Evolutionary conservation across 495 filamentous ascomycete species (phyloP).

Genomic region (Aeminium ludgeri): DNA sequence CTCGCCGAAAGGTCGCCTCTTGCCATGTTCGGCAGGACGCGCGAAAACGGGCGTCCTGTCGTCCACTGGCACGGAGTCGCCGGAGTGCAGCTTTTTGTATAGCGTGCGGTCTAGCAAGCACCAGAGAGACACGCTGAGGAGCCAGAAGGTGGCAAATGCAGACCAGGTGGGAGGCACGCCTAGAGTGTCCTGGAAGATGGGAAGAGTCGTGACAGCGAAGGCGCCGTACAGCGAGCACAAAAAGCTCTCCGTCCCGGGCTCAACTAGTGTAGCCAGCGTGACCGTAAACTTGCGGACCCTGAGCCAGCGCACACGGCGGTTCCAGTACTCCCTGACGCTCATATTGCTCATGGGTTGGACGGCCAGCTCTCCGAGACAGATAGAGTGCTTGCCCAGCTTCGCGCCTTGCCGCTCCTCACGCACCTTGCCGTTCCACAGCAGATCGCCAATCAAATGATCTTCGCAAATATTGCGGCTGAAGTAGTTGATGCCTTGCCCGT

Average conservation of each 20-base stretch:
- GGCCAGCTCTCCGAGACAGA: slow-evolving; percentile 71
- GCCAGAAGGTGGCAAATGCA: slow-evolving; percentile 48
- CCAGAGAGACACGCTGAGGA: slow-evolving; percentile 51
- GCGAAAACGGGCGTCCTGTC: slow-evolving; percentile 50
- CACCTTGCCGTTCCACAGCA: slow-evolving; percentile 56
- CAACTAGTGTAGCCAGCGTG: slow-evolving; percentile 72
- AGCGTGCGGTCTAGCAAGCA: slow-evolving; percentile 54
- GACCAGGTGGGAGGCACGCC: slow-evolving; percentile 51
- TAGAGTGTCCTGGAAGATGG: slow-evolving; percentile 37
- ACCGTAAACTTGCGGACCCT: slow-evolving; percentile 92
- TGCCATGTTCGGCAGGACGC: slow-evolving; percentile 25
- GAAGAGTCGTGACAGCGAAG: slow-evolving; percentile 58
- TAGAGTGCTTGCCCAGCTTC: slow-evolving; percentile 51
- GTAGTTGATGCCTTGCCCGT: slow-evolving; percentile 57
- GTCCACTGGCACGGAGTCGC: slow-evolving; percentile 51
- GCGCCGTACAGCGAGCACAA: slow-evolving; percentile 65
- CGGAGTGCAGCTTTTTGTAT: slow-evolving; percentile 56
- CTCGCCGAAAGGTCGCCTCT: slow-evolving; percentile 34
- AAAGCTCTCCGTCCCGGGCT: slow-evolving; percentile 84
- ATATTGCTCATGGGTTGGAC: slow-evolving; percentile 78
- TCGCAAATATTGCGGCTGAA: slow-evolving; percentile 96
- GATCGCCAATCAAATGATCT: slow-evolving; percentile 86
- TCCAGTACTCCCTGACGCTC: slow-evolving; percentile 62
- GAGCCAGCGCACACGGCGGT: slow-evolving; percentile 76
- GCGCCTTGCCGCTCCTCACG: slow-evolving; percentile 27